phyloP scores from a whole-genome alignment of 169 alveolate species.

The Toxoplasma gondii region DNA sequence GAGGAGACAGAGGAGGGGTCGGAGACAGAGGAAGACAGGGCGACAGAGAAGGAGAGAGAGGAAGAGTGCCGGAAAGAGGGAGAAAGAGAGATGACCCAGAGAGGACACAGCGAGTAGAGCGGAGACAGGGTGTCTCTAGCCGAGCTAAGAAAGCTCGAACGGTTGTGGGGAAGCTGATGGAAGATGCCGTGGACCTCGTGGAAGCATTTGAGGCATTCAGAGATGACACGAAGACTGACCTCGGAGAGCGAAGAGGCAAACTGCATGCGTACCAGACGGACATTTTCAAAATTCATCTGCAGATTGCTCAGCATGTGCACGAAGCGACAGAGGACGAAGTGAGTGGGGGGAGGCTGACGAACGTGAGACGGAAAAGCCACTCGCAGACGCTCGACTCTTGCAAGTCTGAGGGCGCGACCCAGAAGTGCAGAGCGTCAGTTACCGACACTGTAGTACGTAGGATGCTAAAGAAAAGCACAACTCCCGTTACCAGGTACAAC shows the following conservation, averaged over 20 bases:
- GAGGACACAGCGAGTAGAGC: not conserved
- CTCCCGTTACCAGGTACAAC: no score
- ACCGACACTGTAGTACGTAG: no score
- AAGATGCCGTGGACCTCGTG: not conserved
- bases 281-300: not conserved
- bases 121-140: not conserved
- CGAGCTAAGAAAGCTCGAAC: not conserved
- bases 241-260: not conserved
- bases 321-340: not conserved
- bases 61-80: no score
- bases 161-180: not conserved
- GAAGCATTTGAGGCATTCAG: not conserved
- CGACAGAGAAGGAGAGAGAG: no score
- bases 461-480: no score
- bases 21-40: no score
- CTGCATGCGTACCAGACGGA: not conserved
- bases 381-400: no score
- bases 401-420: no score
- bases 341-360: not conserved
- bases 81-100: not conserved
- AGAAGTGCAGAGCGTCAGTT: no score
- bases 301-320: not conserved
- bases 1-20: no score
- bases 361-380: no score
- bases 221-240: not conserved